phyloP scores from a whole-genome alignment of 2,329 filamentous ascomycete genomes.

The Didymella lethalis region DNA sequence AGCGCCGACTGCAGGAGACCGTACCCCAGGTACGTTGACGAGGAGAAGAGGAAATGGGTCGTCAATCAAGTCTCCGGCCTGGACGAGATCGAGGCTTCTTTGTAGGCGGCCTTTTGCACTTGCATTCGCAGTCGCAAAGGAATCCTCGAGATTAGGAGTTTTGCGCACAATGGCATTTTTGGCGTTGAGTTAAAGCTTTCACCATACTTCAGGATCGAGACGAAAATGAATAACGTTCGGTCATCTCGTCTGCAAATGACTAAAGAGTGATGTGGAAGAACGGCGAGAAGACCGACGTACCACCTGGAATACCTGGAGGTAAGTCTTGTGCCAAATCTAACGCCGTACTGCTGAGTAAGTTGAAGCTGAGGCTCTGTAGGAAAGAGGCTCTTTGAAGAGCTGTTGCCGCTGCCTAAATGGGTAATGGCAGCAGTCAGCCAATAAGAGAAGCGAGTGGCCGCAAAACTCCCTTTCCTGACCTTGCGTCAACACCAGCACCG shows the following conservation, averaged over 20 bases:
- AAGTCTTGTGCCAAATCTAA: background rate
- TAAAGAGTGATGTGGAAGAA: background rate
- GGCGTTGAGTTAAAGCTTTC: background rate
- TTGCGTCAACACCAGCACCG: background rate
- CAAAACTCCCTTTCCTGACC: background rate
- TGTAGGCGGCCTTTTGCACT: slow-evolving; percentile 14
- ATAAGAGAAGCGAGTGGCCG: background rate
- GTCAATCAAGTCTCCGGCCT: slow-evolving; percentile 45
- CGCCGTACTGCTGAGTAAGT: slow-evolving; percentile 11
- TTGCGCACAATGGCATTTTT: background rate
- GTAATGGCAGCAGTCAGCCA: slow-evolving; percentile 13
- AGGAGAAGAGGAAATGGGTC: slow-evolving; percentile 58
- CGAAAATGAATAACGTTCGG: background rate
- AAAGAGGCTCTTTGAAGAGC: slow-evolving; percentile 1
- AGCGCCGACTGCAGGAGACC: slow-evolving; percentile 63
- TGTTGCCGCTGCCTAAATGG: slow-evolving; percentile 2
- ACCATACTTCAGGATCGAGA: background rate
- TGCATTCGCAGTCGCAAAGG: background rate
- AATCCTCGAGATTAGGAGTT: too few species aligned
- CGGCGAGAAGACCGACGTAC: slow-evolving; percentile 8
- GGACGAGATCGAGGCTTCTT: slow-evolving; percentile 41
- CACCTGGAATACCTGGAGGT: background rate
- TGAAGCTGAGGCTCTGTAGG: background rate
- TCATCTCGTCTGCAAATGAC: background rate
- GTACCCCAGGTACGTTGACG: slow-evolving; percentile 60